phyloP scores from a whole-genome alignment of 176 grass and related monocot genomes.

The Bromus sterilis region DNA sequence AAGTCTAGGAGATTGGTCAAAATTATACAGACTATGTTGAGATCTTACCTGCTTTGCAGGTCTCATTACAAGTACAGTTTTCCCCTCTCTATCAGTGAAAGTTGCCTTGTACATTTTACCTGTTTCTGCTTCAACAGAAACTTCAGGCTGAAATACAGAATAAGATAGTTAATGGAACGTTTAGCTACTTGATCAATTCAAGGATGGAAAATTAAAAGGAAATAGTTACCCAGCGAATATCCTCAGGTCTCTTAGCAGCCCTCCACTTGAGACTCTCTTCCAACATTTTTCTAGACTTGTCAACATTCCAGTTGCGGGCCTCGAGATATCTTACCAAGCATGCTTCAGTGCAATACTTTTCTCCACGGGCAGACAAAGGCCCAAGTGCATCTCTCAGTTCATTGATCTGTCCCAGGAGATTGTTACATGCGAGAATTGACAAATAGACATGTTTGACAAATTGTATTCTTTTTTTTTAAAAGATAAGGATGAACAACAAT shows the following conservation, averaged over 20 bases:
- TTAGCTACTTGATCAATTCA: background rate
- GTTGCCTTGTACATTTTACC: conserved; percentile 71
- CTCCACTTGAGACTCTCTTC: conserved; percentile 86
- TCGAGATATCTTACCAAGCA: conserved; percentile 79
- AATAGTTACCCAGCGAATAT: conserved; percentile 62
- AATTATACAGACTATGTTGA: background rate
- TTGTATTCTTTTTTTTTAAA: background rate
- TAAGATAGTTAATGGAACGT: background rate
- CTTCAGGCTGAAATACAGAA: conserved; percentile 41
- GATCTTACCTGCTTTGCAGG: conserved; percentile 60
- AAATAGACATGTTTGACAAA: background rate
- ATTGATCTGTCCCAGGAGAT: conserved; percentile 40
- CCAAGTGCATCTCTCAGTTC: conserved; percentile 58
- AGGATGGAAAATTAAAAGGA: background rate
- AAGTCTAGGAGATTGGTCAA: background rate
- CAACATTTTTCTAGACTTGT: conserved; percentile 78
- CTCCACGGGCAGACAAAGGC: conserved; percentile 30
- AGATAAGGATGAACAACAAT: background rate
- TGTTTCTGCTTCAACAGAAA: conserved; percentile 73
- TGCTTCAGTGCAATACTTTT: conserved; percentile 47
- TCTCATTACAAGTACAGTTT: conserved; percentile 60
- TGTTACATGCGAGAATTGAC: background rate
- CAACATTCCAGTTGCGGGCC: conserved; percentile 62
- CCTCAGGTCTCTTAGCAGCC: conserved; percentile 58
- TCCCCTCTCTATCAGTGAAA: conserved; percentile 72